A percentile compares a stretch with the other conserved stretches of the same genome.
Conservation (phyloP, 1,139 yeast species). For the Candida mesenterica region DNA sequence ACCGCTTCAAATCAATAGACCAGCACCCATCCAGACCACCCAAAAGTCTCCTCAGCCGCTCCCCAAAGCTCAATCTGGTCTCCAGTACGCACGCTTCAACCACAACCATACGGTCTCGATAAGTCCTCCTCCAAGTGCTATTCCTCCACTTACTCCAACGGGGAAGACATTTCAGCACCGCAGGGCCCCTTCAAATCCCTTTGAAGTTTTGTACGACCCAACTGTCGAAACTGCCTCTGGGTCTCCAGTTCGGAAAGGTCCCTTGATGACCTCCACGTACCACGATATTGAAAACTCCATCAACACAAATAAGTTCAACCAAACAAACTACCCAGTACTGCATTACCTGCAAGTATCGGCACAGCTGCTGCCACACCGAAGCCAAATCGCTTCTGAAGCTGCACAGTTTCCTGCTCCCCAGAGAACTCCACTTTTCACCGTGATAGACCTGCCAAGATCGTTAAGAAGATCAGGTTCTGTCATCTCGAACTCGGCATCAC, state of each 20-base stretch:
- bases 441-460: slow-evolving; percentile 22
- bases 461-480: slow-evolving; percentile 29
- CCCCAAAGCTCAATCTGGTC: no score
- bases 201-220: slow-evolving; percentile 13
- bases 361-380: slow-evolving; percentile 1
- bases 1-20: no score
- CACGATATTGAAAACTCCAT: slow-evolving; percentile 15
- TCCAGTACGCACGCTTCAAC: background rate
- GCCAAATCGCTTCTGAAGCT: background rate
- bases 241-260: slow-evolving; percentile 1
- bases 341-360: slow-evolving; percentile 2
- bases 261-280: slow-evolving; percentile 9
- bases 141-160: slow-evolving; percentile 7
- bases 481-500: slow-evolving; percentile 31
- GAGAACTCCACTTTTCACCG: slow-evolving; percentile 21
- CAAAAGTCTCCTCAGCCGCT: no score
- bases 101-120: background rate
- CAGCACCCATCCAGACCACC: no score
- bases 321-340: background rate
- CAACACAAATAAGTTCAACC: background rate
- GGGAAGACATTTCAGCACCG: slow-evolving; percentile 1
- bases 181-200: slow-evolving; percentile 13
- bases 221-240: slow-evolving; percentile 1
- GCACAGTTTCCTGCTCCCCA: background rate
- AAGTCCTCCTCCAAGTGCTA: slow-evolving; percentile 7